A percentile compares a stretch with the other conserved stretches of the same genome.
phyloP scores from a whole-genome alignment of 495 filamentous ascomycete species.

The Astrocystis sublimbata region DNA sequence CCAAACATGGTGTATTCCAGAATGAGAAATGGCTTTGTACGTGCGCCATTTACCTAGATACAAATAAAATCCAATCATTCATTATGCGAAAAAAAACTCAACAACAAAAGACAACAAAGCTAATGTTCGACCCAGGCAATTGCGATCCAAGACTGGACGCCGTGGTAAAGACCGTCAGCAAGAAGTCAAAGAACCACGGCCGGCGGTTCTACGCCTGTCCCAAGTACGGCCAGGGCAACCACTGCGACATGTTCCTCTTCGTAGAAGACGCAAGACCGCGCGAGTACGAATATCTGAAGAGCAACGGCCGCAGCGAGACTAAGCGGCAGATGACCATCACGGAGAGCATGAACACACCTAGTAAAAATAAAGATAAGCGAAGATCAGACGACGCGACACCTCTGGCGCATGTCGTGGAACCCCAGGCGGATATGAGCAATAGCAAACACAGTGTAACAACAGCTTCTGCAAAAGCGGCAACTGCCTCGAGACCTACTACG shows the following conservation, averaged over 20 bases:
- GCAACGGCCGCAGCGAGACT: slow-evolving; percentile 46
- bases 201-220: slow-evolving; percentile 69
- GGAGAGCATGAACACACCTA: slow-evolving; percentile 28
- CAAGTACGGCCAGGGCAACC: slow-evolving; percentile 41
- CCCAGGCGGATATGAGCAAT: background rate
- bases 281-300: slow-evolving; percentile 53
- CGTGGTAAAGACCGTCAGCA: slow-evolving; percentile 61
- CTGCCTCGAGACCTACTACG: background rate
- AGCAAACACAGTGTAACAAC: slow-evolving; percentile 6
- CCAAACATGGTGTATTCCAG: slow-evolving; percentile 56
- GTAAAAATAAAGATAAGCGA: slow-evolving; percentile 36
- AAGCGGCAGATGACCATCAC: slow-evolving; percentile 27
- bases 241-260: slow-evolving; percentile 75
- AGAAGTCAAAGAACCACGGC: slow-evolving; percentile 66
- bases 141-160: slow-evolving; percentile 65
- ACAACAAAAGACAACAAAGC: background rate
- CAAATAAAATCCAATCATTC: no score
- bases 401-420: slow-evolving; percentile 19
- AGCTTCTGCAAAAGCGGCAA: slow-evolving; percentile 13
- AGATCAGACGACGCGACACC: slow-evolving; percentile 11
- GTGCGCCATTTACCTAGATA: slow-evolving; percentile 7
- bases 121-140: slow-evolving; percentile 48
- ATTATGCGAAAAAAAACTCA: background rate
- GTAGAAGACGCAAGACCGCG: slow-evolving; percentile 59
- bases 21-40: slow-evolving; percentile 44